Evolutionary conservation across 306 rosid genomes (phyloP), one percentile per base, ranked within the genome.

Genomic region (Argentina anserina): DNA sequence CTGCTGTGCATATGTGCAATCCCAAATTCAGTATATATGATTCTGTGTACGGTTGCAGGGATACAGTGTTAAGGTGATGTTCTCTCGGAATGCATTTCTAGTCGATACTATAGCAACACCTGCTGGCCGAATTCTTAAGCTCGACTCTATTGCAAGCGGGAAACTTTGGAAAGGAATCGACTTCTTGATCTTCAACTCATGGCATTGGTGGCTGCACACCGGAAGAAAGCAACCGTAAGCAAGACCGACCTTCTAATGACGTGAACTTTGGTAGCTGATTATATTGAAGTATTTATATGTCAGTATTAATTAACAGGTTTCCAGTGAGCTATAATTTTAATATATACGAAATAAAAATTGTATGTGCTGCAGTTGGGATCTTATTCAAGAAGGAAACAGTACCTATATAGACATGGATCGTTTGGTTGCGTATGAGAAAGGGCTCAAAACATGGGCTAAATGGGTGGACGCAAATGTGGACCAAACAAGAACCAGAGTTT

Each of bases 391-490:
- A 7, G 92, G 91, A 17, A 58, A 78, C 33, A 40, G 0, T 0
- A 69, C 28, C 2, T 65, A 74, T 34, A 86, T 39, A 66, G 93
- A 92, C 65, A 87, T 90, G 98, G 78, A 88, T 60, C 90, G 98
- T 1, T 70, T 92, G 80, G 86, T 76, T 45, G 95, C 87, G 1
- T 92, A 78, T 37, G 91, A 88, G 87, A 87, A 84, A 73, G 98
- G 61, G 59, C 17, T 92, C 67, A 84, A 63, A 1, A 92, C 93
- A 36, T 92, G 98, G 98, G 92, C 97, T 18, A 80, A 72, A 36
- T 92, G 98, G 98, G 76, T 90, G 20, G 84, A 88, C 66, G 12
- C 4, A 65, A 84, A 81, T 42, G 67, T 87, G 31, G 78, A 90
- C 65, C 78, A 85, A 8, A 40, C 72, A 1, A 74, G 73, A 71